Base-by-base conservation (phyloP, 1,284 basidiomycete species). In the Paramarasmius palmivorus region DNA sequence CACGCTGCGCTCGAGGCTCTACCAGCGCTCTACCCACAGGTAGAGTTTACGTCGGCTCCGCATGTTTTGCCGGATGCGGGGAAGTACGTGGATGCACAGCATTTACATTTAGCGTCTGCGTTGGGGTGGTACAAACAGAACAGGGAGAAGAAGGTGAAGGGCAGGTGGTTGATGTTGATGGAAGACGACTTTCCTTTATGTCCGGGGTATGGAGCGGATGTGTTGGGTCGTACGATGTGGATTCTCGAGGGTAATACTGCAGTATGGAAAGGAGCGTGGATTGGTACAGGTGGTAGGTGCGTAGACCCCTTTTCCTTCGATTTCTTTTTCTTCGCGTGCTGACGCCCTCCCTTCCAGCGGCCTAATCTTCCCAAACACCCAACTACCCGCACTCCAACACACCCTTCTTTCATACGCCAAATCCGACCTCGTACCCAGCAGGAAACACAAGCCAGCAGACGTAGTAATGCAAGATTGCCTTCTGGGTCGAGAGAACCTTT, bases 141-240 rank as follows among this genome's bases (percentile, higher is more conserved):
- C 35, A 29, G 20, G 2, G 53, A 51, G n/a, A 25, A 22, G 17
- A 57, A 54, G 35, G 45, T 45, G 36, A 51, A 58, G 49, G 64
- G 70, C 15, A 71, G 75, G 54, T 75, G 73, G 72, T 57, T 76
- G 3, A 74, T 74, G 69, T 59, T 76, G 7, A 62, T 73, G 17
- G 75, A 76, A 45, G 73, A 77, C 54, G 73, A 76, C 56, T 76
- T 76, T 47, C 73, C 74, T 2, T 47, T 76, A 15, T 76, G 73
- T 29, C 62, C 58, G 38, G 66, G 68, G 25, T 61, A 59, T 57
- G 71, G 68, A 23, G 68, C 65, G 64, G 52, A 64, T 10, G 68
- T 63, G 0, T 48, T 76, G 7, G 60, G 61, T 2, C 61, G 57
- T 17, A 69, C 71, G 36, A 69, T 76, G 69, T 61, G 61, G 20